Evolutionary conservation across 495 filamentous ascomycete species (phyloP), one percentile per base, ranked within the genome.

Genomic region (Daldinia concentrica): DNA sequence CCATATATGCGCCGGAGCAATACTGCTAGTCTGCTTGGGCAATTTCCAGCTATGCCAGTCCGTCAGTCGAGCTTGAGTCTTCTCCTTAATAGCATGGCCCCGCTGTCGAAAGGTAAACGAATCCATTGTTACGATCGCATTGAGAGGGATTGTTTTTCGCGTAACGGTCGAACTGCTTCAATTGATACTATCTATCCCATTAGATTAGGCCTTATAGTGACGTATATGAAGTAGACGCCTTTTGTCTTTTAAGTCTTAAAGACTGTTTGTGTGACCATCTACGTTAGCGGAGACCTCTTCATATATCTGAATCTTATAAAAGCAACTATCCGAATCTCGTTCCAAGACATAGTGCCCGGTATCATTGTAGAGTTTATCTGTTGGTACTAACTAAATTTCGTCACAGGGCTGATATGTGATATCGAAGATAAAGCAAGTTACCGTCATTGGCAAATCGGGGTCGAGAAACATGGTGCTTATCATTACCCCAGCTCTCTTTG

Each of bases 21-120:
- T 70, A 19, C 74, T 77, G 66, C 77, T 77, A 4, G 66, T 62
- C 71, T 79, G 77, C 63, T 76, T 79, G 3, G 77, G 77, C 22
- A 79, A 56, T 55, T 73, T 72, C 75, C 74, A 77, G 64, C 67
- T 77, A 61, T 64, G 60, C 32, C 58, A 61, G 54, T 77, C 68
- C 9, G 72, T 74, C 24, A 77, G 24, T 32, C 74, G 57, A 48
- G 58, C 50, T 14, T 51, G 66, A 19, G 58, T 54, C 60, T 74
- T 74, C 50, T 72, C 74, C 51, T 68, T 66, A 55, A 72, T 48
- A 11, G 66, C 72, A 17, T 54, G 62, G 37, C 62, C 62, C 6
- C 72, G 74, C 64, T 67, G 48, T 54, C 68, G 65, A 56, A 74
- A 59, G 4, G 52, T 26, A 11, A 68, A 67, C 0, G 59, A 72